Conservation (phyloP, 139 green algal genomes). For the Tetraselmis chui region DNA sequence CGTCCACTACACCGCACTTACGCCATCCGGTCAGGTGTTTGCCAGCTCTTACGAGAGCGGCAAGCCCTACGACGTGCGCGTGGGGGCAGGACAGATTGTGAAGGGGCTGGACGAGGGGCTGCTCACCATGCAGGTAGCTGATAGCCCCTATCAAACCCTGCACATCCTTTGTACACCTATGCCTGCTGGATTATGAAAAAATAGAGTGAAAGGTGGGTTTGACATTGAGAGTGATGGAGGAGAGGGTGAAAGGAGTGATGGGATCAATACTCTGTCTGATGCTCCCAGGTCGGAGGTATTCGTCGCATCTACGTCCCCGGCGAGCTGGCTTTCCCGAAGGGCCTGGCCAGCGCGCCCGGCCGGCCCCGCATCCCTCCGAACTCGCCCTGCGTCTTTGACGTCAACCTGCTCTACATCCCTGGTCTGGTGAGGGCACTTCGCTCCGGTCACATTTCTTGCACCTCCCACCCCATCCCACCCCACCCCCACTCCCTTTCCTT, state of each 20-base stretch:
- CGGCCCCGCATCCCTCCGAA: slow-evolving; percentile 67
- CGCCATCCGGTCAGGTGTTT: slow-evolving; percentile 65
- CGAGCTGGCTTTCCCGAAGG: slow-evolving; percentile 85
- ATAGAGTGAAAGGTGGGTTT: too few relatives aligned
- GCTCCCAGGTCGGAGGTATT: slow-evolving; percentile 50
- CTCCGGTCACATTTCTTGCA: too few relatives aligned
- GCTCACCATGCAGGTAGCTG: slow-evolving; percentile 71
- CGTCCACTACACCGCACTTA: slow-evolving; percentile 88
- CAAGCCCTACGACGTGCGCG: slow-evolving; percentile 81
- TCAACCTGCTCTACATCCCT: slow-evolving; percentile 84
- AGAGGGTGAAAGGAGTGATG: too few relatives aligned
- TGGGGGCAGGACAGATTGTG: slow-evolving; percentile 56
- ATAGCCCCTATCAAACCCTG: too few relatives aligned
- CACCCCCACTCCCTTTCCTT: too few relatives aligned
- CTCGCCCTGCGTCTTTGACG: slow-evolving; percentile 87
- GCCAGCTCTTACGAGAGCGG: slow-evolving; percentile 78
- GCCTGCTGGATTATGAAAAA: too few relatives aligned
- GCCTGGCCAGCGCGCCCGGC: slow-evolving; percentile 34
- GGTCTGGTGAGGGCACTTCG: too few relatives aligned
- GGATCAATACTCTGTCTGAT: background rate
- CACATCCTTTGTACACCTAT: too few relatives aligned
- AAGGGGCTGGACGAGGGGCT: slow-evolving; percentile 86
- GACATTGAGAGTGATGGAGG: too few relatives aligned
- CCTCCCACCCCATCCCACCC: too few relatives aligned
- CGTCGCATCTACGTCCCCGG: slow-evolving; percentile 90